A percentile compares a stretch with the other conserved stretches of the same genome.
Conservation (phyloP, 2,329 filamentous ascomycete genomes). For the Elsinoe ampelina region DNA sequence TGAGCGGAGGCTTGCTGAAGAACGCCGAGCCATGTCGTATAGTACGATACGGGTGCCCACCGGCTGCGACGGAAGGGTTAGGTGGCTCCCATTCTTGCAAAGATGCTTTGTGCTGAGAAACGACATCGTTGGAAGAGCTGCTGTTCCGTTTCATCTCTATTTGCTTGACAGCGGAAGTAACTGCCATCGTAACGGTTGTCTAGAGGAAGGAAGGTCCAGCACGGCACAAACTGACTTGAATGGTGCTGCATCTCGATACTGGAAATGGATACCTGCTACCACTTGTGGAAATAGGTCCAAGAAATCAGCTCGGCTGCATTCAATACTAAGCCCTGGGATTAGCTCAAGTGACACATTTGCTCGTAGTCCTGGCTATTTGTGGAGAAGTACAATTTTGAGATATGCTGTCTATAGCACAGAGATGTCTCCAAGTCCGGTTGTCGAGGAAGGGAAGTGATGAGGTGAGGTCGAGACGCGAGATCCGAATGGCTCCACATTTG, state of each 20-base stretch:
- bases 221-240: background rate
- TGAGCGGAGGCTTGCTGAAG: constrained; percentile 1
- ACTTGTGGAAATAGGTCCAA: too few species aligned
- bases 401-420: too few species aligned
- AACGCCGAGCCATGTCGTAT: background rate
- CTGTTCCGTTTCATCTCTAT: constrained; percentile 4
- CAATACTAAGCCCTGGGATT: too few species aligned
- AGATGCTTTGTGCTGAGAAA: background rate
- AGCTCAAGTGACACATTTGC: too few species aligned
- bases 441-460: background rate
- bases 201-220: background rate
- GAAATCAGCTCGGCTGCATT: too few species aligned
- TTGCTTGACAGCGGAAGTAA: background rate
- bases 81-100: background rate
- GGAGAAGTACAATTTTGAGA: too few species aligned
- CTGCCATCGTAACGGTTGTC: background rate
- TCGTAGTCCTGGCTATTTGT: too few species aligned
- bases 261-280: too few species aligned
- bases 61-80: background rate
- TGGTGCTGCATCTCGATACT: background rate
- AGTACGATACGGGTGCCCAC: background rate
- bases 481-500: background rate
- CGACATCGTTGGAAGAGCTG: background rate
- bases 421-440: background rate
- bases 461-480: background rate